Conservation (phyloP, 2,329 filamentous ascomycete species). For the Penicillium polonicum region DNA sequence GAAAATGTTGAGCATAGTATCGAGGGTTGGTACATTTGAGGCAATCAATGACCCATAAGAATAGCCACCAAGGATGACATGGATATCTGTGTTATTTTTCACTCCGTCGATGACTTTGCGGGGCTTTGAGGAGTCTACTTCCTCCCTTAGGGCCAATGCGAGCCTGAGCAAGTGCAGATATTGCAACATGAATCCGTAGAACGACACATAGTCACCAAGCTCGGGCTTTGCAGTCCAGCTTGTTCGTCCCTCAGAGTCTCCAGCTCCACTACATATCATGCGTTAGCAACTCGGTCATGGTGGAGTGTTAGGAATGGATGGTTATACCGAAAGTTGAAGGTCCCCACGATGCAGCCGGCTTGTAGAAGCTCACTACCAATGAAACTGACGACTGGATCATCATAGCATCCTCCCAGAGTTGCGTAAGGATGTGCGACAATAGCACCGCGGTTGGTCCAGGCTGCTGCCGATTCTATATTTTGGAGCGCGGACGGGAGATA, state of each 20-base stretch:
- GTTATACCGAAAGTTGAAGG: conserved; percentile 83
- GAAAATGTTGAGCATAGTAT: conserved; percentile 62
- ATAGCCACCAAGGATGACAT: conserved; percentile 71
- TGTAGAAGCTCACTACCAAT: conserved; percentile 65
- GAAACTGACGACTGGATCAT: conserved; percentile 75
- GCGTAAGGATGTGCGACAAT: conserved; percentile 90
- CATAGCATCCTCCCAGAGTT: conserved; percentile 77
- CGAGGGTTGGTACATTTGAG: conserved; percentile 62
- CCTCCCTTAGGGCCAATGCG: not conserved
- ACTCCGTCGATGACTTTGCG: not conserved
- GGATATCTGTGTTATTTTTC: conserved; percentile 15
- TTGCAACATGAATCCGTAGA: conserved; percentile 74
- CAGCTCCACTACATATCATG: conserved; percentile 64
- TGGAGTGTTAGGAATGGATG: not conserved
- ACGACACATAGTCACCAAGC: conserved; percentile 75
- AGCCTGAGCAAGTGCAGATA: conserved; percentile 64
- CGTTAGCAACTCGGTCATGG: conserved; percentile 14
- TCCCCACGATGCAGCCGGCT: conserved; percentile 72
- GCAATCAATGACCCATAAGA: conserved; percentile 88
- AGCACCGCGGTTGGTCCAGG: conserved; percentile 51
- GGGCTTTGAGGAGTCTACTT: not conserved
- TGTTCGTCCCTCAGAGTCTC: conserved; percentile 70
- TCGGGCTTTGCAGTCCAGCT: conserved; percentile 86
- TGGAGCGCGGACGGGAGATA: conserved; percentile 61
- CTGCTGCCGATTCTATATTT: conserved; percentile 22